These are phyloP conservation scores for Neonectria hederae DNA, from an alignment of 2,329 filamentous ascomycete genomes.

Conservation along the genomic window DNA sequence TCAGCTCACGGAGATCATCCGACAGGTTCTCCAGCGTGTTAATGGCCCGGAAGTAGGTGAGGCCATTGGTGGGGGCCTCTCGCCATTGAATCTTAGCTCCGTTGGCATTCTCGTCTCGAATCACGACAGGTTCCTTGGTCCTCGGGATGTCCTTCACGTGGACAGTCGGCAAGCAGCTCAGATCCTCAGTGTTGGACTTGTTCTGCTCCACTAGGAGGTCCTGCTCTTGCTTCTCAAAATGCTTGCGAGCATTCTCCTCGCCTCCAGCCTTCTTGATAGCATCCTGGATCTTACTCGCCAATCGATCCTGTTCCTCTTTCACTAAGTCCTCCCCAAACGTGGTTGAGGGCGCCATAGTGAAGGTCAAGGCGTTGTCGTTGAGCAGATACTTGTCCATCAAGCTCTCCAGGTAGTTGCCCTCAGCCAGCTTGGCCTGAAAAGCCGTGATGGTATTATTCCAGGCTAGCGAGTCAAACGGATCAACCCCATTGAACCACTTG, in stretches of 20 bases:
- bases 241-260: conserved; percentile 74
- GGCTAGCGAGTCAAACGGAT: conserved; percentile 88
- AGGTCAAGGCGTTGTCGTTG: conserved; percentile 86
- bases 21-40: conserved; percentile 82
- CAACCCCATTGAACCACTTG: conserved; percentile 94
- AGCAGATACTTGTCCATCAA: conserved; percentile 90
- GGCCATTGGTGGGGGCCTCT: conserved; percentile 90
- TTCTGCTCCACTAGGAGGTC: conserved; percentile 84
- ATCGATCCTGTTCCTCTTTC: conserved; percentile 77
- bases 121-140: conserved; percentile 67
- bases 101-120: conserved; percentile 72
- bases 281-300: conserved; percentile 78
- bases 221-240: conserved; percentile 80
- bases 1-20: conserved; percentile 82
- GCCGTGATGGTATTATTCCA: conserved; percentile 90
- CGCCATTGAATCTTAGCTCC: conserved; percentile 84
- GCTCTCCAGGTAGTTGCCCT: conserved; percentile 83
- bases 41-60: conserved; percentile 95
- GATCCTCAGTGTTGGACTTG: conserved; percentile 82
- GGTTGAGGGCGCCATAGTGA: conserved; percentile 90
- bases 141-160: conserved; percentile 90
- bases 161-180: conserved; percentile 88
- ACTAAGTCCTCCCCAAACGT: conserved; percentile 78
- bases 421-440: conserved; percentile 80
- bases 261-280: conserved; percentile 74